Evolutionary conservation across 371 early-diverging fungal species (phyloP).

Genomic region (Polyrhizophydium stewartii): DNA sequence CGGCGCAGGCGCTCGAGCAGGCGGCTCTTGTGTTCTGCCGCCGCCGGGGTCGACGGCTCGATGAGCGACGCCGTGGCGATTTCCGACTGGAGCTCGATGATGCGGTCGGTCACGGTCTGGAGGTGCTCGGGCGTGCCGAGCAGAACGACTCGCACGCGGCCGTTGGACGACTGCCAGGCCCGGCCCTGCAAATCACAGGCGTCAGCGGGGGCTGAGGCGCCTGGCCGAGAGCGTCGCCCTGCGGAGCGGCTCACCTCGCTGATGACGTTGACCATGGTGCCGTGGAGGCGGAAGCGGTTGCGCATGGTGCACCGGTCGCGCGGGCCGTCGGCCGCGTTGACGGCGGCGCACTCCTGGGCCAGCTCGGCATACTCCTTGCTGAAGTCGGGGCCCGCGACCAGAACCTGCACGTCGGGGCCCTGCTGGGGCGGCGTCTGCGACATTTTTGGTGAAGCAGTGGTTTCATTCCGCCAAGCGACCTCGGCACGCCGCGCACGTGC

Average conservation of each 20-base stretch:
- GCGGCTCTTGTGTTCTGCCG: background rate
- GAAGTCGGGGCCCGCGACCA: too few relatives aligned
- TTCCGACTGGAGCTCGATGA: slow-evolving; percentile 3
- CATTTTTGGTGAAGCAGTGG: too few relatives aligned
- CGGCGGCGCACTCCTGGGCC: too few relatives aligned
- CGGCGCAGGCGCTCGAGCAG: background rate
- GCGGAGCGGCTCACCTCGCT: background rate
- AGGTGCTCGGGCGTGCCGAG: slow-evolving; percentile 7
- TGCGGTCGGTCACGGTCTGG: slow-evolving; percentile 5
- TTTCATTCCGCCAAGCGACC: too few relatives aligned
- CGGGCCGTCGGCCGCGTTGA: too few relatives aligned
- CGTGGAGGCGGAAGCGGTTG: slow-evolving; percentile 8
- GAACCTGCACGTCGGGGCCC: too few relatives aligned
- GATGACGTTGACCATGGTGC: slow-evolving; percentile 6
- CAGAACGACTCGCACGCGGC: background rate
- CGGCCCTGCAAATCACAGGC: too few relatives aligned
- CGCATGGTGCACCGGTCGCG: background rate
- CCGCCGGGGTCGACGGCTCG: background rate
- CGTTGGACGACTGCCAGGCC: background rate
- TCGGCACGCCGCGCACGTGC: too few relatives aligned
- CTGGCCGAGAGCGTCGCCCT: background rate
- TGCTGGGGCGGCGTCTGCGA: too few relatives aligned
- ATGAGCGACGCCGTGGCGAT: background rate
- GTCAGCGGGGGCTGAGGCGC: too few relatives aligned
- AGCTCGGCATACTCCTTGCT: too few relatives aligned